Evolutionary conservation across 305 asterid species (phyloP).

Genomic region (Plantago lanceolata): DNA sequence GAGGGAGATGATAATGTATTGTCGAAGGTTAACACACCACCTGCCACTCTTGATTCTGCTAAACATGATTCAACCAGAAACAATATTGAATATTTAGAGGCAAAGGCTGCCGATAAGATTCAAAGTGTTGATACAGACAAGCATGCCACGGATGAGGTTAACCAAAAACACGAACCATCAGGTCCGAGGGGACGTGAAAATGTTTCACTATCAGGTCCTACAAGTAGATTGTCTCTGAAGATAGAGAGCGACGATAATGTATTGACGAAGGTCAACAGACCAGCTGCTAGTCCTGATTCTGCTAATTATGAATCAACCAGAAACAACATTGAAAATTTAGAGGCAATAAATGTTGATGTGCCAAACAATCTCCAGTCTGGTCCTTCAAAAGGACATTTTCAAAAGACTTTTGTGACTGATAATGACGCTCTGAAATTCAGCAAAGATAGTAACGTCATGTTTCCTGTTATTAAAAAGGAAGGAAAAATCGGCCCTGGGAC

Average conservation of each 20-base stretch:
- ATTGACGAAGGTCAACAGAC: not conserved
- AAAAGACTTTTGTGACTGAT: not conserved
- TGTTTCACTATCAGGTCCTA: not conserved
- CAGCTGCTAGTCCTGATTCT: not conserved
- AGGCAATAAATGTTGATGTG: constrained; percentile 7
- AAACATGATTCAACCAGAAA: not conserved
- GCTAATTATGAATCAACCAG: not conserved
- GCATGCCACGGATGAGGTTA: not conserved
- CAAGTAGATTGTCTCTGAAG: not conserved
- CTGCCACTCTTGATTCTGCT: not conserved
- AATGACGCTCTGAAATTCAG: constrained; percentile 1
- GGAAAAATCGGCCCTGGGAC: constrained; percentile 1
- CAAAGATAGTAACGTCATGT: not conserved
- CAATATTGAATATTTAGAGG: not conserved
- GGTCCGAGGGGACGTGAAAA: not conserved
- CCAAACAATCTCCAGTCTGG: not conserved
- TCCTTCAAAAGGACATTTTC: not conserved
- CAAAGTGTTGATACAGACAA: not conserved
- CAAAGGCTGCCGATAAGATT: not conserved
- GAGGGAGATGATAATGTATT: not conserved
- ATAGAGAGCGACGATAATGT: not conserved
- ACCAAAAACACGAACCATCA: not conserved
- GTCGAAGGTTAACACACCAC: not conserved
- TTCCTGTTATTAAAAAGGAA: constrained; percentile 11
- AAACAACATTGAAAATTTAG: constrained; percentile 15